Conservation (phyloP, 495 filamentous ascomycete species). For the Aspergillus mulundensis region DNA sequence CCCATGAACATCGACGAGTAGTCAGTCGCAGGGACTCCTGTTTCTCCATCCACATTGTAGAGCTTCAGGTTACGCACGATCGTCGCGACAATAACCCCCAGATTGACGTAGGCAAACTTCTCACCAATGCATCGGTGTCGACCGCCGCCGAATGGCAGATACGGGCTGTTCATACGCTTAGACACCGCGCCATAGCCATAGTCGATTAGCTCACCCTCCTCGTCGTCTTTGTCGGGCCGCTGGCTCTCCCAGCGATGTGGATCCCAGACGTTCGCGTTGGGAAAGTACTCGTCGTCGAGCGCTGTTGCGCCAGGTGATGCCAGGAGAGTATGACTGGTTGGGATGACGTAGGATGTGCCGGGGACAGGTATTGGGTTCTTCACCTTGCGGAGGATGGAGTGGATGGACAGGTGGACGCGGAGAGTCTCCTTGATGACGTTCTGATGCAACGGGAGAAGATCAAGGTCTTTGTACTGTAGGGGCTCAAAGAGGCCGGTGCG, state of each 20-base stretch:
- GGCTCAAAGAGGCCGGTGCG: conserved; percentile 48
- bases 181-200: conserved; percentile 92
- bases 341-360: conserved; percentile 74
- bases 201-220: conserved; percentile 69
- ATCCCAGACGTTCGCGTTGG: conserved; percentile 76
- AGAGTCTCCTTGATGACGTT: conserved; percentile 77
- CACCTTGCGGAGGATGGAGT: conserved; percentile 81
- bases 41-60: conserved; percentile 61
- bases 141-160: conserved; percentile 92
- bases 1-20: conserved; percentile 59
- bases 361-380: conserved; percentile 74
- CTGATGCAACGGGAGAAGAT: conserved; percentile 64
- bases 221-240: conserved; percentile 42
- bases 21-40: conserved; percentile 74
- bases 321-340: conserved; percentile 69
- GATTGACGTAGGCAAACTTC: conserved; percentile 92
- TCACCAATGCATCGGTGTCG: conserved; percentile 95
- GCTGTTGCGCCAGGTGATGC: conserved; percentile 76
- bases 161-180: conserved; percentile 82
- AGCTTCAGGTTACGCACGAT: conserved; percentile 74
- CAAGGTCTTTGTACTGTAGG: conserved; percentile 62
- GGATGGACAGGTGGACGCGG: conserved; percentile 75
- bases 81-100: conserved; percentile 78
- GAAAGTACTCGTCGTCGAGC: conserved; percentile 69
- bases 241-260: conserved; percentile 77